Base-by-base conservation (phyloP, 306 rosid genomes). In the Styphnolobium japonicum region DNA sequence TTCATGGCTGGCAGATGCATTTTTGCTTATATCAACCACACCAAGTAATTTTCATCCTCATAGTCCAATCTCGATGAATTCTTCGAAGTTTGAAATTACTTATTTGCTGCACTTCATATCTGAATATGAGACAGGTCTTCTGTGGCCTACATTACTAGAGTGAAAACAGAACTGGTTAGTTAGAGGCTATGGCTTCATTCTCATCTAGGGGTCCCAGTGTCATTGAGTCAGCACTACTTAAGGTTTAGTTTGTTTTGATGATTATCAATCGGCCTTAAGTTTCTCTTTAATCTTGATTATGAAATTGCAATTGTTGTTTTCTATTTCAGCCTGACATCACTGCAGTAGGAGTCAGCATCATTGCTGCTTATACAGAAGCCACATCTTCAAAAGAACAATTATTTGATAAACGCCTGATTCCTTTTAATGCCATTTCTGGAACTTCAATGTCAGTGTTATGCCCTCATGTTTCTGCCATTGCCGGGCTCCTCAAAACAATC, bases 121-220 rank as follows among this genome's bases (percentile, higher is more conserved):
- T 27, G 31, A 27, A 27, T n/a, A 21, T 27, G 19, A 12, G 57
- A 21, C 78, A 91, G 95, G 77, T 75, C 2, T 45, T 94, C 98
- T 0, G 0, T 43, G 73, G 93, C 95, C 66, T 71, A 21, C 81
- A 73, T 91, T 22, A 82, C 88, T 63, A 66, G 3, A 0, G 86
- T 62, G 39, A 76, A 31, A 56, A 90, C 97, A 15, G 42, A 64
- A 53, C 3, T 86, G 3, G 88, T 80, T 23, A 4, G n/a, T n/a
- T 4, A 25, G 80, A 83, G 37, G 87, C 90, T 18, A n/a, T 93
- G 73, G 93, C 93, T 71, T 1, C 86, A 19, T 91, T 91, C 86
- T 93, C 98, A 34, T 85, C 95, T 21, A 87, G 97, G 46, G 98
- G 98, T 0, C 98, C 98, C 29, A 87, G 64, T 71, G 0, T 0